These are phyloP conservation scores for Colletotrichum viniferum DNA, from an alignment of 2,329 filamentous ascomycete genomes.

Conservation along the genomic window DNA sequence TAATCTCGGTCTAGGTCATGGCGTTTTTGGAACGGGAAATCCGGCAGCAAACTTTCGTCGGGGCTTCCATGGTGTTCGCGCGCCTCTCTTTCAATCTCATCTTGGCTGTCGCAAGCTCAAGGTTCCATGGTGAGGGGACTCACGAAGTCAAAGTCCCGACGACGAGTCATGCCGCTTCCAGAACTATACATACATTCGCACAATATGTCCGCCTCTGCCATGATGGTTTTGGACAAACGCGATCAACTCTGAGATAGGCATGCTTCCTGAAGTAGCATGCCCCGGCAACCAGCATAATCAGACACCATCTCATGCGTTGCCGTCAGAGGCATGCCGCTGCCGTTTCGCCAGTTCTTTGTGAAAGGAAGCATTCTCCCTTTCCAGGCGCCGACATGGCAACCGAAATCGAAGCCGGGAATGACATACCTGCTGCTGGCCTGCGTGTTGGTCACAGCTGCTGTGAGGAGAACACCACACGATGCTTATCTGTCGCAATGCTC, in stretches of 20 bases:
- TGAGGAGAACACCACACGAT: background rate
- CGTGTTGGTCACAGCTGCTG: background rate
- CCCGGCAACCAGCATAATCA: background rate
- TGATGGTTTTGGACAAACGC: background rate
- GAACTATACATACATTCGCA: background rate
- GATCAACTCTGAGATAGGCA: background rate
- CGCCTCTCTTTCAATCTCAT: background rate
- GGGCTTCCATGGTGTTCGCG: background rate
- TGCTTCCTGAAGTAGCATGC: background rate
- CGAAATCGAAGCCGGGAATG: background rate
- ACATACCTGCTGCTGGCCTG: background rate
- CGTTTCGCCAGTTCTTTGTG: background rate
- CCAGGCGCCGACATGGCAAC: background rate
- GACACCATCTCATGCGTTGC: background rate
- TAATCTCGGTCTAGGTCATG: background rate
- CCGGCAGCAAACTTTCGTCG: background rate
- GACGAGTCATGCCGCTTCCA: background rate
- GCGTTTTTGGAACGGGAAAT: rapidly evolving
- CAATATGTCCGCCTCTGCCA: rapidly evolving
- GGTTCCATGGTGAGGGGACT: background rate
- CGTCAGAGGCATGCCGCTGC: background rate
- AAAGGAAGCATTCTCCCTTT: background rate
- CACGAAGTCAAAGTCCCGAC: background rate
- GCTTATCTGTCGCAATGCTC: background rate
- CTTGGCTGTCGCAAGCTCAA: background rate